Conservation (phyloP, 805 yeast species). For the Tetrapisispora taiwanensis region DNA sequence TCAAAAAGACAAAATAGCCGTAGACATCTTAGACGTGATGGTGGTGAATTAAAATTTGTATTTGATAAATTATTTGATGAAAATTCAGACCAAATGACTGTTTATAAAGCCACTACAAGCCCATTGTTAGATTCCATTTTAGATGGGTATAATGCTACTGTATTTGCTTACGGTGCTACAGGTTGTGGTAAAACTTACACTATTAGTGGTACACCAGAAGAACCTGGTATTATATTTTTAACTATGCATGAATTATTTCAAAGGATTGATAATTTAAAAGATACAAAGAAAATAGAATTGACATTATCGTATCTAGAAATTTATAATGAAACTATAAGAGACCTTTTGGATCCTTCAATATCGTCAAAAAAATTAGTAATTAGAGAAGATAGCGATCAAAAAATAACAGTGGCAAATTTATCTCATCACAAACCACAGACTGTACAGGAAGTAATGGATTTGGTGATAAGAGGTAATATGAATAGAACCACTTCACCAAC, state of each 20-base stretch:
- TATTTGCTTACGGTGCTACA: constrained; percentile 94
- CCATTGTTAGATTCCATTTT: constrained; percentile 66
- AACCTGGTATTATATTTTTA: constrained; percentile 71
- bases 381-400: constrained; percentile 57
- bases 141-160: constrained; percentile 83
- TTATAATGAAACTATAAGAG: constrained; percentile 82
- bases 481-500: constrained; percentile 82
- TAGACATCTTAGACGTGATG: constrained; percentile 14
- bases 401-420: constrained; percentile 61
- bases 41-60: constrained; percentile 61
- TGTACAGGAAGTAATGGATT: constrained; percentile 69
- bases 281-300: constrained; percentile 48
- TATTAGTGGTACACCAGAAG: constrained; percentile 59
- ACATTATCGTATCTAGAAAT: constrained; percentile 73
- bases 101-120: constrained; percentile 54
- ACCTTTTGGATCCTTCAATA: constrained; percentile 53
- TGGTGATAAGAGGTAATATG: constrained; percentile 59
- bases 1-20: constrained; percentile 15
- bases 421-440: constrained; percentile 50
- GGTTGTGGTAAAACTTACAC: constrained; percentile 98
- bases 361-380: constrained; percentile 42
- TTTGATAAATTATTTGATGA: constrained; percentile 75
- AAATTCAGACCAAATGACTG: constrained; percentile 51
- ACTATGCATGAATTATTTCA: constrained; percentile 69
- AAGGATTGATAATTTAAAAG: constrained; percentile 45